Percentiles rank a stretch among this genome's conserved stretches.
These are phyloP conservation scores for Dendrostoma leiphaemia DNA, from an alignment of 2,329 filamentous ascomycete species.

Conservation along the genomic window DNA sequence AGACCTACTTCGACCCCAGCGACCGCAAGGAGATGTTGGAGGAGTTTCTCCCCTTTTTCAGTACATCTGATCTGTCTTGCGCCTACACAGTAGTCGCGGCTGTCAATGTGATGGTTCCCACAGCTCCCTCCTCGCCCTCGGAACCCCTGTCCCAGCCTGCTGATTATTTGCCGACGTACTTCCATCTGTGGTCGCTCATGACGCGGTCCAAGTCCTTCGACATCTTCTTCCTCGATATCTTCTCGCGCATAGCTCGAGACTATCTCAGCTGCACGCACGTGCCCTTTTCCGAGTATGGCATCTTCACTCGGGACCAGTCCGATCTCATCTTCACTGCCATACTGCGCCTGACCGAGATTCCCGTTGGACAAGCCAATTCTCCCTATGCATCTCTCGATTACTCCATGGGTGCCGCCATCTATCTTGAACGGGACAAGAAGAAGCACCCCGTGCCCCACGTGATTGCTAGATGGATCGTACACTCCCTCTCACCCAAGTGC, in stretches of 20 bases:
- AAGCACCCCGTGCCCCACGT: conserved; percentile 92
- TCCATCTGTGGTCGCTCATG: conserved; percentile 93
- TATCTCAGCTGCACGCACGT: conserved; percentile 73
- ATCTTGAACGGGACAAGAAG: conserved; percentile 88
- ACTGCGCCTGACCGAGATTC: conserved; percentile 86
- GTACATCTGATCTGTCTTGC: conserved; percentile 85
- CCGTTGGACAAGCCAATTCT: conserved; percentile 91
- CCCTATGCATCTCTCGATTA: conserved; percentile 87
- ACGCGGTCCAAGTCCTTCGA: conserved; percentile 87
- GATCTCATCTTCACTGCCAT: conserved; percentile 91
- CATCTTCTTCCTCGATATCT: conserved; percentile 81
- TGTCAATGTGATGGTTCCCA: conserved; percentile 85
- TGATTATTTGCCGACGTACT: conserved; percentile 87
- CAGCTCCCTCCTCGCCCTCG: conserved; percentile 69
- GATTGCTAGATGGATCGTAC: conserved; percentile 88
- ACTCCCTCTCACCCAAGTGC: conserved; percentile 85
- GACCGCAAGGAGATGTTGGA: conserved; percentile 81
- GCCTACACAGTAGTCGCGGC: conserved; percentile 90
- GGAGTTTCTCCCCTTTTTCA: conserved; percentile 83
- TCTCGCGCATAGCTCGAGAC: conserved; percentile 84
- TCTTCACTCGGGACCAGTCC: conserved; percentile 90
- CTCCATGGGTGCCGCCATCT: conserved; percentile 76
- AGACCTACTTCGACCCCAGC: conserved; percentile 87
- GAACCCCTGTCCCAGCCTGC: conserved; percentile 78
- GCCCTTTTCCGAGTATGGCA: conserved; percentile 79